Evolutionary conservation across 139 green algal species (phyloP).

Genomic region (Chlamydomonas sphaeroides): DNA sequence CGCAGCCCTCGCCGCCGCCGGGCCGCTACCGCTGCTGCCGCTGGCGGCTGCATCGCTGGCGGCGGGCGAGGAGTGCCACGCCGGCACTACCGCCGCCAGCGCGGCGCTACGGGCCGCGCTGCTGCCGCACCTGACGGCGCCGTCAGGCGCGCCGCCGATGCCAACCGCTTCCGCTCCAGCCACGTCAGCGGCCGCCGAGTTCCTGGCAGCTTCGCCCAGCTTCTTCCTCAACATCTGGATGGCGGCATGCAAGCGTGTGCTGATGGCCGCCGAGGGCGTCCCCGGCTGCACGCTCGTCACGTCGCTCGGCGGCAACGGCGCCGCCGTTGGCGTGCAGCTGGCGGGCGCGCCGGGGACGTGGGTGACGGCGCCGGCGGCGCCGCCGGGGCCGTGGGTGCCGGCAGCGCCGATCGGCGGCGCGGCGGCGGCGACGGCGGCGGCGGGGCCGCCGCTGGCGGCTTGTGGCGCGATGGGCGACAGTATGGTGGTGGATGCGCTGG

Average conservation of each 20-base stretch:
- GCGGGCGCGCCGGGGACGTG: not conserved
- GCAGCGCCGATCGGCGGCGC: not conserved
- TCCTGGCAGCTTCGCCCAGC: not conserved
- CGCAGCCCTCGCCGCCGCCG: not conserved
- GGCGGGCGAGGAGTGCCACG: slow-evolving; percentile 12
- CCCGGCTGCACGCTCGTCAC: not conserved
- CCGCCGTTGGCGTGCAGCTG: not conserved
- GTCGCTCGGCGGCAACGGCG: slow-evolving; percentile 10
- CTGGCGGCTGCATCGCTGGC: not conserved
- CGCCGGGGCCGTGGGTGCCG: not conserved
- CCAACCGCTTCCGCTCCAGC: not conserved
- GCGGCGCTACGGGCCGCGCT: not conserved
- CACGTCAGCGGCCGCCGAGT: not conserved
- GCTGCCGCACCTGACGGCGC: not conserved
- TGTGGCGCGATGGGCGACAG: slow-evolving; percentile 1
- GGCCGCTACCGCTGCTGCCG: not conserved
- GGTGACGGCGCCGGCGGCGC: not conserved
- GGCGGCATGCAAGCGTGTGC: slow-evolving; percentile 8
- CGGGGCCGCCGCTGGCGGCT: not conserved
- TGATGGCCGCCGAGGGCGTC: not conserved
- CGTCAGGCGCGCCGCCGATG: not conserved
- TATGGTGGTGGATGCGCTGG: slow-evolving; percentile 14
- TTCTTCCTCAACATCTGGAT: slow-evolving; percentile 24
- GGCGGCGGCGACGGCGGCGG: not conserved
- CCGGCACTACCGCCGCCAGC: not conserved